phyloP scores from a whole-genome alignment of 805 yeast species.

The Naumovozyma dairenensis region DNA sequence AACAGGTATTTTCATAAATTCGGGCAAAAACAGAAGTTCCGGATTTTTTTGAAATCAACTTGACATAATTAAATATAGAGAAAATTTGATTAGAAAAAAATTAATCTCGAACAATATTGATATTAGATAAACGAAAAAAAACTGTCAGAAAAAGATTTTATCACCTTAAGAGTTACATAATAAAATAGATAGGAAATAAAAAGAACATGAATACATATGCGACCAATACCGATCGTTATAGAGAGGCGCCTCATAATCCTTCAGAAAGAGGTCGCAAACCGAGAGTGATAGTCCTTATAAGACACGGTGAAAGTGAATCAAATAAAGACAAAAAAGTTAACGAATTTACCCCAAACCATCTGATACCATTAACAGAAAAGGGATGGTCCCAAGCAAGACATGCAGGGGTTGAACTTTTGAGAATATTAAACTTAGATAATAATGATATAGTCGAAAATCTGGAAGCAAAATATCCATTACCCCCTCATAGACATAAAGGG shows the following conservation, averaged over 20 bases:
- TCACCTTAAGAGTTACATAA: too few relatives aligned
- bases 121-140: too few relatives aligned
- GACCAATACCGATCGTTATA: too few relatives aligned
- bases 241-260: background rate
- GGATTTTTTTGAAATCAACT: too few relatives aligned
- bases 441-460: conserved; percentile 12
- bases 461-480: conserved; percentile 12
- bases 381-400: conserved; percentile 58
- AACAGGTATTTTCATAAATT: too few relatives aligned
- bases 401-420: conserved; percentile 46
- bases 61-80: too few relatives aligned
- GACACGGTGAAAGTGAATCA: conserved; percentile 93
- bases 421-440: conserved; percentile 22
- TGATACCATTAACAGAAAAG: conserved; percentile 56
- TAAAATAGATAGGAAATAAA: too few relatives aligned
- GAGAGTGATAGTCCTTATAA: conserved; percentile 60
- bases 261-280: conserved; percentile 26
- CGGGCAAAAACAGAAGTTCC: too few relatives aligned
- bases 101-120: too few relatives aligned
- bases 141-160: too few relatives aligned
- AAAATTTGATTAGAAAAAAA: too few relatives aligned
- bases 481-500: conserved; percentile 4
- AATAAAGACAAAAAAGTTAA: conserved; percentile 79
- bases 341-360: conserved; percentile 68
- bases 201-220: too few relatives aligned